Conservation (phyloP, 2,329 filamentous ascomycete genomes). For the Ophioceras dolichostomum region DNA sequence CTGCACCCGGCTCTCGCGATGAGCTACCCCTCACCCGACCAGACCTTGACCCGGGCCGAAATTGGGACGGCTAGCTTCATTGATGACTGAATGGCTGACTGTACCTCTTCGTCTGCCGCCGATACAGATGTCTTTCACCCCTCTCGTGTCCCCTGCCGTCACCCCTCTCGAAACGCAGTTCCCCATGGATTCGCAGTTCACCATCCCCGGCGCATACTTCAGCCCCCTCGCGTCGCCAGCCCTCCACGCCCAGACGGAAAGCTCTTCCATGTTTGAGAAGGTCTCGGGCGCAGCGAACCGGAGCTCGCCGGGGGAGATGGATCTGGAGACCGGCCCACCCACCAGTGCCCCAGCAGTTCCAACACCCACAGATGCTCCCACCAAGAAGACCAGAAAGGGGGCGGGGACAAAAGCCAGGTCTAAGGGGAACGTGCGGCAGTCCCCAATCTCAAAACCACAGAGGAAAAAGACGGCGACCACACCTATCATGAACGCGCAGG, state of each 20-base stretch:
- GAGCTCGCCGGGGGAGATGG: conserved; percentile 45
- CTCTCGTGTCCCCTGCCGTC: conserved; percentile 72
- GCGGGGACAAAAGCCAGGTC: conserved; percentile 33
- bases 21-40: too few relatives aligned
- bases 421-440: conserved; percentile 50
- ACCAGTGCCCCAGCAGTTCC: conserved; percentile 14
- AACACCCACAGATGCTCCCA: conserved; percentile 3
- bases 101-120: too few relatives aligned
- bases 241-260: conserved; percentile 57
- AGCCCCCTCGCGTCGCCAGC: conserved; percentile 75
- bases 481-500: conserved; percentile 42
- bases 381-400: conserved; percentile 41
- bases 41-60: too few relatives aligned
- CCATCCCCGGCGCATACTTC: conserved; percentile 62
- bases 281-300: conserved; percentile 24
- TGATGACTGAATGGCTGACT: too few relatives aligned
- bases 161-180: conserved; percentile 67
- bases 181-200: conserved; percentile 43
- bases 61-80: too few relatives aligned
- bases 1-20: too few relatives aligned
- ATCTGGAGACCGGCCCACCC: conserved; percentile 30
- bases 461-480: conserved; percentile 40
- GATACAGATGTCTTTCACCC: conserved; percentile 60
- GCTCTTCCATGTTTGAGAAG: conserved; percentile 30
- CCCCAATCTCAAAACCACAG: conserved; percentile 59